phyloP scores from a whole-genome alignment of 2,329 filamentous ascomycete species.

The Sporothrix globosa region DNA sequence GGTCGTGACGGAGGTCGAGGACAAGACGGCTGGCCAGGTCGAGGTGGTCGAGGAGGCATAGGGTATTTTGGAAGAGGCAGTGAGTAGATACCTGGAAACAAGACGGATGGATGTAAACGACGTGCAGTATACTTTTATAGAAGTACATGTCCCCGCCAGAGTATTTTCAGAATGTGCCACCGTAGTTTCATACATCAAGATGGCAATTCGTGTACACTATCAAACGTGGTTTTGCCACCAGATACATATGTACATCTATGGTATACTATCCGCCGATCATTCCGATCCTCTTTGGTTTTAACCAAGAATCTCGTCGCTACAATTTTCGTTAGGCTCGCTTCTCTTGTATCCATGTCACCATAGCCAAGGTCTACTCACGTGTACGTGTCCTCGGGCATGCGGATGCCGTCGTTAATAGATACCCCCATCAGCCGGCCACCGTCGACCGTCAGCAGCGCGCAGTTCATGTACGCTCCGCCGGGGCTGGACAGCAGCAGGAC shows the following conservation, averaged over 20 bases:
- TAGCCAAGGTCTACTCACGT: conserved; percentile 24
- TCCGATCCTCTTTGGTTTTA: neutral
- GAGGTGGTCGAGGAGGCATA: conserved; percentile 12
- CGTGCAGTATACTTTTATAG: too few species aligned
- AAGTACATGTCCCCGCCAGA: too few species aligned
- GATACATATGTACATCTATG: neutral
- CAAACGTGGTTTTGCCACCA: neutral
- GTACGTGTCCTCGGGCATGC: conserved; percentile 34
- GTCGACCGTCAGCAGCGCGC: conserved; percentile 39
- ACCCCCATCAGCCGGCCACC: conserved; percentile 37
- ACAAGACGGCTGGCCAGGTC: conserved; percentile 5
- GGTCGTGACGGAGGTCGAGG: conserved; percentile 41
- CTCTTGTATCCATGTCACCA: neutral
- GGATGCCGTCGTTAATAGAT: conserved; percentile 34
- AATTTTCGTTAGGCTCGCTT: neutral
- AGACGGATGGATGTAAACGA: too few species aligned
- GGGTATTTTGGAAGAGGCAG: too few species aligned
- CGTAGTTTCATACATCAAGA: too few species aligned
- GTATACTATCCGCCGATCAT: neutral
- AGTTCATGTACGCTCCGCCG: conserved; percentile 40
- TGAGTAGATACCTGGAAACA: neutral
- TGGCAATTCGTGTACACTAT: too few species aligned
- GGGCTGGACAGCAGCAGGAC: conserved; percentile 38
- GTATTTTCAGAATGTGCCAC: too few species aligned
- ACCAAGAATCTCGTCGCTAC: conserved; percentile 21